Base-by-base conservation (phyloP, 164 flowering plant species). In the Macadamia tetraphylla region DNA sequence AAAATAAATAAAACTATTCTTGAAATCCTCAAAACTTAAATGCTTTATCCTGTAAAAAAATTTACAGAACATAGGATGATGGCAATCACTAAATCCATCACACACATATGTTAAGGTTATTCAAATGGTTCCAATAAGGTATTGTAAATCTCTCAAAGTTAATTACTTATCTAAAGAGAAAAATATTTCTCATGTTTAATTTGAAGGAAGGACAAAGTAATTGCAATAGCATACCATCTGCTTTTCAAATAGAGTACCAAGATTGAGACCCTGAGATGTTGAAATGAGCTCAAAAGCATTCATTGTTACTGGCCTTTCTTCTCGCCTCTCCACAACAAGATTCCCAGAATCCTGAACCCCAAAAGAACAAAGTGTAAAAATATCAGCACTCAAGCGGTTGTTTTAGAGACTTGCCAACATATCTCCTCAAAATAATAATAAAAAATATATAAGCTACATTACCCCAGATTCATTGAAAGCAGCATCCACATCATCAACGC, bases 261-360 rank as follows among this genome's bases (percentile, higher is more conserved):
- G 94, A 78, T 94, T 94, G 71, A 93, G 91, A 75, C 98, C 98
- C 82, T 91, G 98, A 49, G 98, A 89, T 68, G 82, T 93, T 31
- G 98, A 91, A 53, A 93, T 93, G 49, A 93, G 96, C 82, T 93
- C 97, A 73, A 93, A 93, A 0, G 98, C 98, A 86, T 93, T 93
- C 98, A 93, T 85, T 29, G 87, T 75, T 17, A 83, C 79, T 60
- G 98, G 98, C 43, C 78, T 81, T 68, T 79, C 94, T 74, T 89
- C 96, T 70, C 90, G 82, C 77, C 86, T 85, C 82, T 91, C 98
- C 76, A 93, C 97, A 55, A 93, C 94, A 64, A 91, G 86, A 77
- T 84, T 84, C 65, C 73, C 73, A 29, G 91, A 75, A 30, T 85
- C 88, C 98, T 89, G 70, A 1, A 66, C 29, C 44, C 59, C 66